Evolutionary conservation across 768 basidiomycete genomes (phyloP), one percentile per base, ranked within the genome.

Genomic region (Hericium erinaceus): DNA sequence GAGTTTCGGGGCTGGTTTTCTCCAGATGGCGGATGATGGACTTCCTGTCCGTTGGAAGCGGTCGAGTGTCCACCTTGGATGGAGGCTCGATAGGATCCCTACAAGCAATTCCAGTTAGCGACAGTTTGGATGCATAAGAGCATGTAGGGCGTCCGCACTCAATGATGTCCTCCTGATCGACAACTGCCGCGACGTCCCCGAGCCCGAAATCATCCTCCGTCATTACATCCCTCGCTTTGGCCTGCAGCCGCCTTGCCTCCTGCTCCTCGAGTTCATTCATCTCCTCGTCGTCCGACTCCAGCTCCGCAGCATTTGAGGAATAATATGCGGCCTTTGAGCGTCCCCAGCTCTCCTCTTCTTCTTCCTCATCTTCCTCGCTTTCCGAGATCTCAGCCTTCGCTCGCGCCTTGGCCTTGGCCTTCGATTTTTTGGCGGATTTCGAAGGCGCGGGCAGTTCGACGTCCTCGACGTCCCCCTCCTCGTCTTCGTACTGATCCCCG

Each of bases 261-360:
- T 87, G 84, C 68, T 92, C 91, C 66, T 98, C 93, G 52, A 95
- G 72, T 62, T 89, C 87, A 65, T 89, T 81, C 38, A 84, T 89
- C 69, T 95, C 94, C 64, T 95, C 94, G 61, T 95, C 87, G 63
- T 90, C 89, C 39, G 86, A 87, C 54, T 90, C 90, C 39, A 92
- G 73, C 56, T 89, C 74, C 39, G 77, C 85, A 37, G 89, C 91
- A 68, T 92, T 92, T 4, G 88, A 89, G 3, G 90, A 82, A 67
- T 95, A 95, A 71, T 95, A 98, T 4, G 82, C 85, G 41, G 82
- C 77, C 70, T 85, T 86, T 60, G 83, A 81, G 58, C 74, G 77
- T 10, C 94, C 94, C 94, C 94, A 98, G 1, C 79, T 81, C 69
- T 92, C 90, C 60, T 80, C 82, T 58, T 80, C 80, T 58, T 60